Percentiles rank a stretch among this genome's conserved stretches.
phyloP scores from a whole-genome alignment of 495 filamentous ascomycete genomes.

The Penicillium bovifimosum region DNA sequence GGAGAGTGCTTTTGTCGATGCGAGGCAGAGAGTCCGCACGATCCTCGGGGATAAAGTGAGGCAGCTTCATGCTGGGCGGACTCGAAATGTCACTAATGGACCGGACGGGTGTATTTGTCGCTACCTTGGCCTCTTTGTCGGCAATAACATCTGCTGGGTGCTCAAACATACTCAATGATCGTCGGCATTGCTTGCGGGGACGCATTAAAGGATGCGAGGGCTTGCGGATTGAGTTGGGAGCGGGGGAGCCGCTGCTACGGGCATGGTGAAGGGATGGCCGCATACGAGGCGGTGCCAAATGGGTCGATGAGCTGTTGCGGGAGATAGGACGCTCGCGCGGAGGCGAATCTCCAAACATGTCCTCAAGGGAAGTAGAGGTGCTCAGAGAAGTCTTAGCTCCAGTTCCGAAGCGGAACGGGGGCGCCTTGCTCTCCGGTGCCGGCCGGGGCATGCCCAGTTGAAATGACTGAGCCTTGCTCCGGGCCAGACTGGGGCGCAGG shows the following conservation, averaged over 20 bases:
- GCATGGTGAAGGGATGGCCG: constrained; percentile 56
- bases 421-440: constrained; percentile 54
- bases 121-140: constrained; percentile 52
- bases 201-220: constrained; percentile 65
- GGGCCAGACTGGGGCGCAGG: constrained; percentile 37
- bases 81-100: constrained; percentile 75
- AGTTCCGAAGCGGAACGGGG: constrained; percentile 71
- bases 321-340: constrained; percentile 53
- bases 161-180: constrained; percentile 97
- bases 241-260: constrained; percentile 65
- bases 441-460: constrained; percentile 33
- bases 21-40: constrained; percentile 80
- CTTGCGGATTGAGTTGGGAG: constrained; percentile 62
- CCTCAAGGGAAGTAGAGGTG: constrained; percentile 61
- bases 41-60: constrained; percentile 78
- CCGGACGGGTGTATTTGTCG: constrained; percentile 52
- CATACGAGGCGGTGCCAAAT: constrained; percentile 45
- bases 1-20: constrained; percentile 71
- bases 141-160: constrained; percentile 81
- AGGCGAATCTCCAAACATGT: constrained; percentile 76
- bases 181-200: constrained; percentile 79
- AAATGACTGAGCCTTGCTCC: constrained; percentile 40
- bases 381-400: constrained; percentile 47
- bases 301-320: constrained; percentile 29
- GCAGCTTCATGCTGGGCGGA: constrained; percentile 63